Base-by-base conservation (phyloP, 768 basidiomycete genomes). In the Crepidotus variabilis region DNA sequence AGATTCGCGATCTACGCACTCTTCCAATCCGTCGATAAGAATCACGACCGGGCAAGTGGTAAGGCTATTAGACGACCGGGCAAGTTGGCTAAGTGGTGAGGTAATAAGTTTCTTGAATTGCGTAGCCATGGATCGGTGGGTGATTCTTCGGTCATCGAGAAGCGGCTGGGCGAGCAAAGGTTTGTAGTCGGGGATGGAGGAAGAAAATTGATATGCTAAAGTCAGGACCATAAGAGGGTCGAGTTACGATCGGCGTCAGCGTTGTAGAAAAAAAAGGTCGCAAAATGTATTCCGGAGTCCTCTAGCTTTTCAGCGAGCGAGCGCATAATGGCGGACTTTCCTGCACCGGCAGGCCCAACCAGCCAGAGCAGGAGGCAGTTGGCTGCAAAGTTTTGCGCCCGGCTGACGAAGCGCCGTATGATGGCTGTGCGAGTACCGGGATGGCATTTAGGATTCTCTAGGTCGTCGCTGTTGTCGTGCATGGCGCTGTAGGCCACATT, bases 251-350 rank as follows among this genome's bases (percentile, higher is more conserved):
- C 14, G 1, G 39, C 16, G 22, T 18, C 33, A 11, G 23, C n/a
- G 10, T 24, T 35, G 10, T 22, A 46, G 45, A 54, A 54, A 21
- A 54, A 28, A 7, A 54, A 47, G 8, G 52, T 14, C 2, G 39
- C 52, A n/a, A 54, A 22, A 9, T 34, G 39, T 5, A 20, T 20
- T 14, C 20, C 20, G 21, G 18, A 3, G n/a, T 24, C 21, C 35
- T 43, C 36, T 23, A 22, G 20, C 45, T 54, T 21, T 22, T 43
- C 5, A 2, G 52, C 52, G 22, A 54, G 18, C n/a, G 52, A 32
- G 13, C 43, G 52, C 13, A 43, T 39, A 14, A 54, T 54, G 13
- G 36, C 52, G 23, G 36, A 54, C 45, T 54, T 54, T 14, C 52
- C 52, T 9, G 36, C 36, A 5, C 52, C 52, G 14, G 52, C 36